phyloP scores from a whole-genome alignment of 768 basidiomycete species.

The Termitomyces sp. region DNA sequence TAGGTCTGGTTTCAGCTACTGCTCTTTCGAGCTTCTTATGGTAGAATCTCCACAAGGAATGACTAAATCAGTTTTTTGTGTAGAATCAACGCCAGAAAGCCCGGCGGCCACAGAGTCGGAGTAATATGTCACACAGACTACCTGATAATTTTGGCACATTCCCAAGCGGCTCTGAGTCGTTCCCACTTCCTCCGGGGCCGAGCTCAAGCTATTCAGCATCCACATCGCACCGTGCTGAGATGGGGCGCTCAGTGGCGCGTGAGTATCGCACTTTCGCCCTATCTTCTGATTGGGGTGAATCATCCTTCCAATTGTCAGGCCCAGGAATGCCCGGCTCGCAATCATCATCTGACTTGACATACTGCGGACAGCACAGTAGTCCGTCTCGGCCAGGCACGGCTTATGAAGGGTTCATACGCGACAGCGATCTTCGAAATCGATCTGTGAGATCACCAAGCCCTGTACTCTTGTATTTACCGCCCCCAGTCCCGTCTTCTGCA shows the following conservation, averaged over 20 bases:
- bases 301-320: slow-evolving; percentile 39
- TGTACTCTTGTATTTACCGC: slow-evolving; percentile 16
- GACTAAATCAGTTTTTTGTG: slow-evolving; percentile 13
- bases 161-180: slow-evolving; percentile 33
- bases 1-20: slow-evolving; percentile 89
- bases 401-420: slow-evolving; percentile 3
- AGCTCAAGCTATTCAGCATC: slow-evolving; percentile 7
- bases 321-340: slow-evolving; percentile 48
- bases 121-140: slow-evolving; percentile 43
- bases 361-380: slow-evolving; percentile 1
- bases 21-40: slow-evolving; percentile 1
- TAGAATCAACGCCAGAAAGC: slow-evolving; percentile 90
- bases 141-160: slow-evolving; percentile 64
- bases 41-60: slow-evolving; percentile 12
- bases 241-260: slow-evolving; percentile 7
- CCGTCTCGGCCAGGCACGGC: slow-evolving; percentile 3
- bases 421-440: neutral
- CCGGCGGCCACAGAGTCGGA: slow-evolving; percentile 64
- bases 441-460: slow-evolving; percentile 16
- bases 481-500: slow-evolving; percentile 18
- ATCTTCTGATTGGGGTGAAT: slow-evolving; percentile 26
- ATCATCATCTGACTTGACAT: slow-evolving; percentile 3
- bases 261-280: slow-evolving; percentile 21
- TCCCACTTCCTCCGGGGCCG: slow-evolving; percentile 6
- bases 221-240: neutral